Base-by-base conservation (phyloP, 176 grass and related monocot species). In the Lolium rigidum region DNA sequence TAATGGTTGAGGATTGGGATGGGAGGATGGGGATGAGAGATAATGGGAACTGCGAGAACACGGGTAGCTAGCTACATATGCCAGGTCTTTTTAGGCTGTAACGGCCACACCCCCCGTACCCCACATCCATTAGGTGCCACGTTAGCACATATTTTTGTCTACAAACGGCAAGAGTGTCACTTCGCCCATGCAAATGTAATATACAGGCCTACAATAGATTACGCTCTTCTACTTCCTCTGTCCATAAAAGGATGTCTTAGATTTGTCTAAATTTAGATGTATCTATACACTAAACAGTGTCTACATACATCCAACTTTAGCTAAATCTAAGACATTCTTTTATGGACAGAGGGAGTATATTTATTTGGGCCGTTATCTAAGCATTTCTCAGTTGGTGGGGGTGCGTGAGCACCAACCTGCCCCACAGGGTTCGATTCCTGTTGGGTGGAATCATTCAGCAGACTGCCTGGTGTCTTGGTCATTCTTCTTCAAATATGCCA, bases 401-500 rank as follows among this genome's bases (percentile, higher is more conserved):
- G 22, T 15, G 22, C 22, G 24, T 51, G 72, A 51, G 72, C 1
- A 47, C 47, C 72, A 51, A 51, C 13, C 31, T 16, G 7, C 22
- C 47, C 22, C 51, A 22, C 13, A 51, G 72, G 47, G 72, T 75
- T 75, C 13, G 22, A 51, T 22, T 51, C 46, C 71, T 49, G 24
- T 17, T 15, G 13, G 22, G 22, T 0, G 22, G 47, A 74, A 26
- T 51, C 47, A 28, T 51, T 26, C 1, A 25, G 71, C 21, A 47
- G 44, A 74, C n/a, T 74, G 21, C 70, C 6, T 8, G 71, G 21
- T 74, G 22, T 18, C 47, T 18, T 15, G 14, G 46, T 26, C 3
- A 18, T 74, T 50, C 71, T 74, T 74, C 12, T 74, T 25, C 70
- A 16, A 74, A 74, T 22, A 64, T 75, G 22, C 7, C 14, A 74